Evolutionary conservation across 768 basidiomycete species (phyloP), one percentile per base, ranked within the genome.

Genomic region (Mycena galopus): DNA sequence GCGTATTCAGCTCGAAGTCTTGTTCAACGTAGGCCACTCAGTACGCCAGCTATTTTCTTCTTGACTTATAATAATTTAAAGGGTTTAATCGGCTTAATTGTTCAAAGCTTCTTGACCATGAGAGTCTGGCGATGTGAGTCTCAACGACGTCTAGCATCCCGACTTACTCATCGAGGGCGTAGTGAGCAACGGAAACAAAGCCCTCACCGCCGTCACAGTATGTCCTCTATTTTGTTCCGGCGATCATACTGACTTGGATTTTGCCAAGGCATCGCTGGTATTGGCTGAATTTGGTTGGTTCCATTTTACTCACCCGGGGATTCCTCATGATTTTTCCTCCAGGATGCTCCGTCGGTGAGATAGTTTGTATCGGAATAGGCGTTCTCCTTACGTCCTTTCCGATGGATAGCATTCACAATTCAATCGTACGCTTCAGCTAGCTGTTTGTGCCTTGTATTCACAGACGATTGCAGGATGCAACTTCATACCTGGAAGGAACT

Each of bases 31-130:
- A 73, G 1, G 61, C 29, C 19, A 14, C 11, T 8, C 7, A 5
- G 9, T n/a, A 32, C 19, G 11, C 17, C 21, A 14, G 7, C 30
- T 32, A 4, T 17, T 27, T 4, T 25, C 57, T 50, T 51, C 21
- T 44, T 64, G 44, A 30, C 65, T 66, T 53, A n/a, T n/a, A n/a
- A n/a, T 51, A 51, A 16, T 16, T 37, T 51, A 14, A 50, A 89
- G 88, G 88, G 86, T 5, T 83, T 89, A 59, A 87, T 88, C 56
- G 88, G 88, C 4, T 77, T 90, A n/a, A 78, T 90, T 21, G 89
- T 90, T 5, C 89, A 90, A 84, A 82, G 85, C n/a, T 88, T 85
- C 59, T 73, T 87, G 70, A 80, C 85, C 37, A 71, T 86, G 74
- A 81, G 85, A 27, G 84, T 86, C 16, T 87, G 84, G 84, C 81